A percentile compares a stretch with the other conserved stretches of the same genome.
Evolutionary conservation across 2,329 filamentous ascomycete species (phyloP).

Genomic region (Anthostomella pinea): DNA sequence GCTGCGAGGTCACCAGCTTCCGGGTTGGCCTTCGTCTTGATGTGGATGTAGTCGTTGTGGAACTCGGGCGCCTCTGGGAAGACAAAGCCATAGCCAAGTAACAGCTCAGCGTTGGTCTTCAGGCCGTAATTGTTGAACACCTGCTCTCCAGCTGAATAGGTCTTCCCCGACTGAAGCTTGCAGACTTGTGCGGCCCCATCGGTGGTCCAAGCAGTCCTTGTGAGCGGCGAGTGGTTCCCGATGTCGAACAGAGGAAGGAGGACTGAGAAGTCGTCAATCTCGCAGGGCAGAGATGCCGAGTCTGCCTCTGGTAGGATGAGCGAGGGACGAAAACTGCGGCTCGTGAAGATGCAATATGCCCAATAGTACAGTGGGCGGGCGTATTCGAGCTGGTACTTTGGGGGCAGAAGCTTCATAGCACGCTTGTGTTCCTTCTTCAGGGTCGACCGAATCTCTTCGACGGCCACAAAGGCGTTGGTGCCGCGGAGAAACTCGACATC

Average conservation of each 20-base stretch:
- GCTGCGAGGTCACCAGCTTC: conserved; percentile 26
- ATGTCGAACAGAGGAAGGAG: conserved; percentile 70
- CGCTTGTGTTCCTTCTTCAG: conserved; percentile 46
- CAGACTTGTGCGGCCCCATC: conserved; percentile 39
- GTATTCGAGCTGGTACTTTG: conserved; percentile 35
- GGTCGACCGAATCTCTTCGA: conserved; percentile 41
- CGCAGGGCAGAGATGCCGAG: conserved; percentile 34
- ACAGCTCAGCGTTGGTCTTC: conserved; percentile 71
- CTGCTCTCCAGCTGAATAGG: conserved; percentile 51
- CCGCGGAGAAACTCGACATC: conserved; percentile 52
- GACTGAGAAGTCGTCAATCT: conserved; percentile 61
- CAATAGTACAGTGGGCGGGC: conserved; percentile 56
- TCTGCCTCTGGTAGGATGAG: conserved; percentile 47
- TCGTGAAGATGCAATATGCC: conserved; percentile 64
- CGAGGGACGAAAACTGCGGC: conserved; percentile 61
- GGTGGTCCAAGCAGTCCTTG: conserved; percentile 54
- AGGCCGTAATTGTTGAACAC: conserved; percentile 62
- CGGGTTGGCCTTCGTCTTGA: conserved; percentile 43
- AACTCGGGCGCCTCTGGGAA: conserved; percentile 45
- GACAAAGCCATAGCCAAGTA: conserved; percentile 63
- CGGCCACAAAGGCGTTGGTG: conserved; percentile 31
- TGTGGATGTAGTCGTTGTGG: conserved; percentile 60
- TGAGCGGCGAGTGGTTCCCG: conserved; percentile 65
- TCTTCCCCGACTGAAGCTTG: conserved; percentile 40
- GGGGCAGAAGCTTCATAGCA: conserved; percentile 39